These are phyloP conservation scores for Pestalotiopsis sp. DNA, from an alignment of 2,329 filamentous ascomycete species.

Conservation along the genomic window DNA sequence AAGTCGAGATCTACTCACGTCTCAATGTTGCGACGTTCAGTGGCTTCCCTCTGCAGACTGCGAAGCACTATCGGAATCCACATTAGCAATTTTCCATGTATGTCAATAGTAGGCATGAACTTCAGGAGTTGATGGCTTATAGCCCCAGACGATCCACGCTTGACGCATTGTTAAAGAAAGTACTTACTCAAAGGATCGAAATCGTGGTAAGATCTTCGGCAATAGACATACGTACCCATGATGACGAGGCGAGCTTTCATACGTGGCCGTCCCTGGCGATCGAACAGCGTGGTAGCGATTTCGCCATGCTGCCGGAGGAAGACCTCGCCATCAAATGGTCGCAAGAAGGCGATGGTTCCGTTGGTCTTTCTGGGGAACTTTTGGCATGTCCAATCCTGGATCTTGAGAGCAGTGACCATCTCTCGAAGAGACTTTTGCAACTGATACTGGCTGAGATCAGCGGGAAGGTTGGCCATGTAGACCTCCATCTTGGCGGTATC, in stretches of 20 bases:
- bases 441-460: slow-evolving; percentile 38
- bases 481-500: slow-evolving; percentile 45
- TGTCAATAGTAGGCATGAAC: no score
- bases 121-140: no score
- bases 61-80: slow-evolving; percentile 28
- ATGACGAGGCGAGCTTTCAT: slow-evolving; percentile 30
- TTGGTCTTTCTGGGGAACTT: slow-evolving; percentile 38
- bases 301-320: slow-evolving; percentile 41
- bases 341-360: slow-evolving; percentile 48
- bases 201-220: slow-evolving; percentile 37
- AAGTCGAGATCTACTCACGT: slow-evolving; percentile 14
- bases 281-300: slow-evolving; percentile 1
- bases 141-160: background rate
- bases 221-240: slow-evolving; percentile 31
- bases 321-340: slow-evolving; percentile 36
- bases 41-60: slow-evolving; percentile 34
- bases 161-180: background rate
- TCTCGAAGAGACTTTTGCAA: slow-evolving; percentile 43
- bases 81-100: background rate
- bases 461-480: slow-evolving; percentile 45
- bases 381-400: slow-evolving; percentile 45
- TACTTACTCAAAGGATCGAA: slow-evolving; percentile 32
- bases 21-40: slow-evolving; percentile 28
- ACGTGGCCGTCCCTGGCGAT: slow-evolving; percentile 12
- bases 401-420: slow-evolving; percentile 41